Base-by-base conservation (phyloP, 371 early-diverging fungal genomes). In the Mucor lusitanicus region DNA sequence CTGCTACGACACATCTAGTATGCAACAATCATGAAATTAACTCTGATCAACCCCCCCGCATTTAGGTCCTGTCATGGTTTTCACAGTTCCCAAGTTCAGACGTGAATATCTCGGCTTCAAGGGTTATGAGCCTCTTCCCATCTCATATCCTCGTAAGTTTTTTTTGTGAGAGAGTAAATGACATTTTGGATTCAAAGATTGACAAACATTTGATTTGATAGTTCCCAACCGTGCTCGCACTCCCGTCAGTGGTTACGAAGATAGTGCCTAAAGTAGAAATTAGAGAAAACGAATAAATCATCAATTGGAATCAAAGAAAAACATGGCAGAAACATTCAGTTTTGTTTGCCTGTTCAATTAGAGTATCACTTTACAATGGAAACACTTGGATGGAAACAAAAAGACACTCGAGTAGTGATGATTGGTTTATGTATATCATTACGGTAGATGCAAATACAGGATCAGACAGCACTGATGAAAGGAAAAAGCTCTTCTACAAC, bases 31-130 rank as follows among this genome's bases (percentile, higher is more conserved):
- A 17, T 13, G 2, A 21, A 33, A 37, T 37, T 33, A 21, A 17
- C n/a, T 21, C 13, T 9, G 3, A 25, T 37, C 59, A n/a, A 53
- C 30, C 48, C 44, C n/a, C 50, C 42, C 54, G 56, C 46, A 21
- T 15, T 46, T 65, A 82, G 83, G 83, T 56, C 83, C 83, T 61
- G 69, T 76, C 53, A 76, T 82, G 80, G 83, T 82, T 11, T 77
- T 69, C 70, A 80, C 80, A 56, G 83, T 82, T 19, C 83, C 83
- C 55, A 71, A 68, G 61, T 65, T 80, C 28, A 78, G 83, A 68
- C 83, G 83, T 64, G 73, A 82, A 44, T 82, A 77, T 63, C 78
- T 82, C 67, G 83, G 83, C 15, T 82, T 72, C 76, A 78, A 82
- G 74, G 79, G 80, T 28, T 64, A 76, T 50, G 77, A 70, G 53